These are phyloP conservation scores for Flaveria floridana DNA, from an alignment of 140 eudicot genomes.

Conservation along the genomic window DNA sequence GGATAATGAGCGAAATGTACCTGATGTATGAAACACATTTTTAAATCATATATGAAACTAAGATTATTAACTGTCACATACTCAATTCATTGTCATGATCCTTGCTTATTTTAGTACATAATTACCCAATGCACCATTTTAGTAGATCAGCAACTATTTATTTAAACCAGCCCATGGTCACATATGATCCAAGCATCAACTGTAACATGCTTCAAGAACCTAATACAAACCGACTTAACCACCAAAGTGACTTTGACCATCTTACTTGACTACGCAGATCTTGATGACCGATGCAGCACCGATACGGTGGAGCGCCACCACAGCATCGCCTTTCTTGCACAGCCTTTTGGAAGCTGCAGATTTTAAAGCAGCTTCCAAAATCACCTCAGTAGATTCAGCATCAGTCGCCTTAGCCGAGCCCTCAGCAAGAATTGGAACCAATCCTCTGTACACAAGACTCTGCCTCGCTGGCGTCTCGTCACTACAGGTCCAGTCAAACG, in stretches of 20 bases:
- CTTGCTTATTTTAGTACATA: no score
- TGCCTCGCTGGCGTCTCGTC: conserved; percentile 64
- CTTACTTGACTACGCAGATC: conserved; percentile 52
- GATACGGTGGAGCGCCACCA: conserved; percentile 56
- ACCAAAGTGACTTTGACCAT: conserved; percentile 8
- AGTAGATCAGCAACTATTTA: neutral
- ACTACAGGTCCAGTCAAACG: conserved; percentile 57
- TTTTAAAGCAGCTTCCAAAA: conserved; percentile 54
- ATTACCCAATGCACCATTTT: no score
- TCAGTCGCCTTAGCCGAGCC: conserved; percentile 59
- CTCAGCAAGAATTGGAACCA: conserved; percentile 51
- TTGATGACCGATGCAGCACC: conserved; percentile 63
- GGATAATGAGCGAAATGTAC: no score
- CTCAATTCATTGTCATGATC: no score
- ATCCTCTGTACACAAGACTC: conserved; percentile 54
- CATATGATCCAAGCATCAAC: conserved; percentile 28
- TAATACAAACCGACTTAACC: conserved; percentile 26
- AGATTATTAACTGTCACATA: no score
- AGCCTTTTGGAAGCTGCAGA: conserved; percentile 41
- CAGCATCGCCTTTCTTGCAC: conserved; percentile 51
- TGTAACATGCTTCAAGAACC: conserved; percentile 22
- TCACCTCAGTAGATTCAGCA: conserved; percentile 55
- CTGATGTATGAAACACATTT: no score
- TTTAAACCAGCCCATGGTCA: conserved; percentile 26
- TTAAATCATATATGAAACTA: no score